Evolutionary conservation across 495 filamentous ascomycete species (phyloP).

Genomic region (Penicillium cinerascens): DNA sequence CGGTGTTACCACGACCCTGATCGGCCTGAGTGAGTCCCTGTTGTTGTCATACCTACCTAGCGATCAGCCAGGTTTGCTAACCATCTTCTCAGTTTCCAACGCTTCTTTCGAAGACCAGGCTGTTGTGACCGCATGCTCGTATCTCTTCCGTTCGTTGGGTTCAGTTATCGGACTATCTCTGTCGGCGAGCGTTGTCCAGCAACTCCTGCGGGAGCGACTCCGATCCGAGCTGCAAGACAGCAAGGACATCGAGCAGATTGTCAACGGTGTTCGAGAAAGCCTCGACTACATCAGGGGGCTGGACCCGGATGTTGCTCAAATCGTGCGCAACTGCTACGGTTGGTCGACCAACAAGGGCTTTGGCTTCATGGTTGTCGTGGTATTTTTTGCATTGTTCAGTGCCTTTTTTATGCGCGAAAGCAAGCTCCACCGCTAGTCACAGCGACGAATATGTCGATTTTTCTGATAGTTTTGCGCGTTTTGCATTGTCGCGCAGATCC

Average conservation of each 20-base stretch:
- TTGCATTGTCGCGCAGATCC: not conserved
- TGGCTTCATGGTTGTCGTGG: constrained; percentile 39
- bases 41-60: not conserved
- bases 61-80: constrained; percentile 1
- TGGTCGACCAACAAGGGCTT: constrained; percentile 50
- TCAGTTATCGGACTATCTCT: constrained; percentile 70
- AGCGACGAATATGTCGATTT: not conserved
- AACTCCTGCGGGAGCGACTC: constrained; percentile 60
- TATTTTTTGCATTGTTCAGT: constrained; percentile 45
- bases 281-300: constrained; percentile 67
- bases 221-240: constrained; percentile 48
- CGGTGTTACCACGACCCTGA: constrained; percentile 69
- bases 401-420: constrained; percentile 44
- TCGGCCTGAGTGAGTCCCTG: constrained; percentile 50
- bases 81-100: constrained; percentile 58
- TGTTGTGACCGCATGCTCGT: constrained; percentile 78
- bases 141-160: constrained; percentile 83
- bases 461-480: not conserved
- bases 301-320: constrained; percentile 53
- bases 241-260: constrained; percentile 64
- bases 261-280: constrained; percentile 68
- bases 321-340: constrained; percentile 70
- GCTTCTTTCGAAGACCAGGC: constrained; percentile 66
- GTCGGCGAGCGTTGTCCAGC: constrained; percentile 70
- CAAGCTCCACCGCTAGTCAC: constrained; percentile 31